Base-by-base conservation (phyloP, 2,329 filamentous ascomycete species). In the Claviceps sorghi region DNA sequence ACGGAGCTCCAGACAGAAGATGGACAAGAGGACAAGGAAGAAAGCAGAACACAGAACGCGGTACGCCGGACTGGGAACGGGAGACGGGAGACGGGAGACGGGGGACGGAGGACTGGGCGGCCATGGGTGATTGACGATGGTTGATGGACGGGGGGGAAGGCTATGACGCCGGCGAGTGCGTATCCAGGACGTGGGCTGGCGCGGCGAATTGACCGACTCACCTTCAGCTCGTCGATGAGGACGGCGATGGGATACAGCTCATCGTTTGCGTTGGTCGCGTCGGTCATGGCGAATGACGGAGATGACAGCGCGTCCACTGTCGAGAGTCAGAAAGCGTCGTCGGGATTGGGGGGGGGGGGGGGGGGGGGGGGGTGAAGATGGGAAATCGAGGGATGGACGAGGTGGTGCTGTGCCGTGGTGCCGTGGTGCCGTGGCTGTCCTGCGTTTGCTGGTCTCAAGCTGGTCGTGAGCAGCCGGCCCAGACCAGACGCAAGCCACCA, bases 191-290 rank as follows among this genome's bases (percentile, higher is more conserved):
- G 8, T 15, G 32, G 52, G 4, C 40, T 48, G 38, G 34, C 26
- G 48, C 34, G 30, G 34, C 9, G 11, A 34, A 34, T 56, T 58
- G 38, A 38, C 36, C 36, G 59, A 64, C 71, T 64, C 80, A 95
- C 90, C 88, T 96, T 98, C 66, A 98, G 80, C 81, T 98, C 93
- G 72, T 98, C 93, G 73, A 98, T 98, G 72, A 98, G 84, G 62
- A 98, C 93, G 67, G 94, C 93, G 77, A 98, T 98, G 69, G 93
- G 93, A 73, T 97, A 98, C 66, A 98, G 89, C 83, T 97, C 94
- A 75, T 98, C 93, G 71, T 85, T 94, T 76, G 91, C 83, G 73
- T 84, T 87, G 70, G 84, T 79, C 73, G 84, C 85, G 75, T 96
- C 80, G 73, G 80, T 88, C 91, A 97, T 97, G 70, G 71, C 78